Evolutionary conservation across 805 yeast genomes (phyloP).

Genomic region (Candida boidinii): DNA sequence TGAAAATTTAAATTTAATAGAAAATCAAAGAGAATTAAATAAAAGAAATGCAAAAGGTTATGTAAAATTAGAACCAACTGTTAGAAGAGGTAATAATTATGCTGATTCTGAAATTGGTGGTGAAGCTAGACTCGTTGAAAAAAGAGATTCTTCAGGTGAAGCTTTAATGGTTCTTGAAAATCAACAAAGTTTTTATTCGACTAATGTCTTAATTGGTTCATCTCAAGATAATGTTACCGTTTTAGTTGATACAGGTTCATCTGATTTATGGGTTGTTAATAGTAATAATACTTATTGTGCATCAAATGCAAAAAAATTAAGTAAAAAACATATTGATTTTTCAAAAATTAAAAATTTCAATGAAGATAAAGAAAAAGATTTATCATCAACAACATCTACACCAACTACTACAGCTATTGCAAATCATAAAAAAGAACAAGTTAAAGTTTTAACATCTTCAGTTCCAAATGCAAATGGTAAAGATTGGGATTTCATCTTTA

Average conservation of each 20-base stretch:
- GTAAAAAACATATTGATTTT: background rate
- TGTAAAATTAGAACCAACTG: slow-evolving; percentile 13
- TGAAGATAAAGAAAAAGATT: background rate
- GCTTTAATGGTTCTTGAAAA: slow-evolving; percentile 28
- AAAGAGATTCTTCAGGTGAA: slow-evolving; percentile 16
- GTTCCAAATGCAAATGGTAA: background rate
- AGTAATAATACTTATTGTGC: slow-evolving; percentile 38
- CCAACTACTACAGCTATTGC: too few relatives aligned
- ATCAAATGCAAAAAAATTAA: background rate
- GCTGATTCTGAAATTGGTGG: slow-evolving; percentile 6
- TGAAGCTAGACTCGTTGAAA: slow-evolving; percentile 14
- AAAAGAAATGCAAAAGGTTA: slow-evolving; percentile 2
- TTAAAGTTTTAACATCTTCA: background rate
- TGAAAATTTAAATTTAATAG: background rate
- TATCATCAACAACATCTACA: too few relatives aligned
- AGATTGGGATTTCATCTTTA: too few relatives aligned
- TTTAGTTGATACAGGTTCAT: slow-evolving; percentile 68
- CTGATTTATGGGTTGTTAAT: slow-evolving; percentile 61
- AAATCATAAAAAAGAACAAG: background rate
- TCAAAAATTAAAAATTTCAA: slow-evolving; percentile 5
- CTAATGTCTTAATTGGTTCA: slow-evolving; percentile 44
- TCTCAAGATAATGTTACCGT: slow-evolving; percentile 46
- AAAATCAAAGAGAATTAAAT: background rate
- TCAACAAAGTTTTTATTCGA: slow-evolving; percentile 35
- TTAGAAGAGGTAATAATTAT: slow-evolving; percentile 12